A percentile compares a stretch with the other conserved stretches of the same genome.
Conservation (phyloP, 1,284 basidiomycete genomes). For the Heterobasidion parviporum region DNA sequence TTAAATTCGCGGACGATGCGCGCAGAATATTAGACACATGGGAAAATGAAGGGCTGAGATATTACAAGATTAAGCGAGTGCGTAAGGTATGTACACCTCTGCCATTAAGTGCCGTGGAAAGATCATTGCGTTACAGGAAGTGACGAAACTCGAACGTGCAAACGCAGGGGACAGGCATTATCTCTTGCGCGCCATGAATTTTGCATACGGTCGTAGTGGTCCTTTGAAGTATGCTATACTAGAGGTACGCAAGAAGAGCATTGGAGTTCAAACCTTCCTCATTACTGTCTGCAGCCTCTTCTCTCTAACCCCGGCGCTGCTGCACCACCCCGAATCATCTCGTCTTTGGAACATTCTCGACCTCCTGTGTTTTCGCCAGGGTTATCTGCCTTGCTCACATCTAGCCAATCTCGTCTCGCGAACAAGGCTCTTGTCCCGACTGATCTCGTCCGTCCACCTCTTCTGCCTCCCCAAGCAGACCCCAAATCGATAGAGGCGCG, state of each 20-base stretch:
- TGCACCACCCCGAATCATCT: constrained; percentile 39
- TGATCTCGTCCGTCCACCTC: constrained; percentile 42
- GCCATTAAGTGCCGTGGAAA: background rate
- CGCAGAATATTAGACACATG: constrained; percentile 17
- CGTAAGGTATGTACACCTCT: constrained; percentile 29
- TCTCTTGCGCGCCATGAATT: constrained; percentile 54
- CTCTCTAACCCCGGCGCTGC: constrained; percentile 34
- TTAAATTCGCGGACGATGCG: constrained; percentile 54
- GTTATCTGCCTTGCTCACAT: constrained; percentile 52
- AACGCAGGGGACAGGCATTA: constrained; percentile 43
- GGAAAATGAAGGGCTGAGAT: constrained; percentile 12
- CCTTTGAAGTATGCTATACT: constrained; percentile 60
- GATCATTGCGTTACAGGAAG: constrained; percentile 32
- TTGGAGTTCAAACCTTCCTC: constrained; percentile 3
- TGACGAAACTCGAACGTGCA: constrained; percentile 47
- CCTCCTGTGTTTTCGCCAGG: constrained; percentile 59
- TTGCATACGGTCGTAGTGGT: constrained; percentile 76
- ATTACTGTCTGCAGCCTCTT: constrained; percentile 37
- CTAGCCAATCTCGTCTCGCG: constrained; percentile 35
- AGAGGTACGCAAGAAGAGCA: constrained; percentile 30
- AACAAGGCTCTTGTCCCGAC: constrained; percentile 30
- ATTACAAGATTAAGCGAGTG: constrained; percentile 20
- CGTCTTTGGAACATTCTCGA: constrained; percentile 40
- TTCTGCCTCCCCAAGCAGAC: constrained; percentile 47
- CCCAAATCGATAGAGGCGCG: constrained; percentile 49